Base-by-base conservation (phyloP, 2,329 filamentous ascomycete species). In the Calonectria pseudoturangicola region DNA sequence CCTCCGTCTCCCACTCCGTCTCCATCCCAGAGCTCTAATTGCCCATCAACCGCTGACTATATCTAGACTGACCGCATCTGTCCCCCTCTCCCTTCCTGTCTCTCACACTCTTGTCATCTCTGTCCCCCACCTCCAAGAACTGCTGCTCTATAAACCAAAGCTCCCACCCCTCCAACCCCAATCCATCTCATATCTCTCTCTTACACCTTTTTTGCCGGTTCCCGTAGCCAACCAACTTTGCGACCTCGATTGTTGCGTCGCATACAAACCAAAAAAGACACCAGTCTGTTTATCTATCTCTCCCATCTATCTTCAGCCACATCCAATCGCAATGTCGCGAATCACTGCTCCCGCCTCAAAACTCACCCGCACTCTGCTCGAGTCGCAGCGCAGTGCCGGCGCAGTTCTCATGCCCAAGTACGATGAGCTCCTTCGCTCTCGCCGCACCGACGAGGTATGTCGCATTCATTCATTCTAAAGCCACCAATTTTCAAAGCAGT, bases 291-390 rank as follows among this genome's bases (percentile, higher is more conserved):
- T 33, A 5, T 33, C 30, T 33, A 36, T 36, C 33, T 13, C 21
- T 21, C 21, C 21, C 30, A 33, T 33, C 30, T 6, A 36, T 36
- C 33, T 13, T 36, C 33, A 65, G 30, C 41, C 43, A 65, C 50
- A 56, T 39, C 18, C 51, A 41, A 41, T 28, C 75, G 70, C 68
- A 71, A 89, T 89, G 86, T 88, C 88, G 60, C 84, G 88, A 80
- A 84, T 90, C 73, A 87, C 88, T 18, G 85, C 86, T 56, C 87
- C 88, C 80, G 82, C 86, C 75, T 81, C 84, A 80, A 89, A 89
- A 83, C 84, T 90, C 79, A 75, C 87, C 75, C 86, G 88, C 74
- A 84, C 85, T 84, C 79, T 74, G 84, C 85, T 84, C 79, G 83
- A 87, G 71, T 83, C 87, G n/a, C 81, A 86, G 27, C 80, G 84